Evolutionary conservation across 1,284 basidiomycete species (phyloP), one percentile per base, ranked within the genome.

Genomic region (Apiotrichum mycotoxinovorans): DNA sequence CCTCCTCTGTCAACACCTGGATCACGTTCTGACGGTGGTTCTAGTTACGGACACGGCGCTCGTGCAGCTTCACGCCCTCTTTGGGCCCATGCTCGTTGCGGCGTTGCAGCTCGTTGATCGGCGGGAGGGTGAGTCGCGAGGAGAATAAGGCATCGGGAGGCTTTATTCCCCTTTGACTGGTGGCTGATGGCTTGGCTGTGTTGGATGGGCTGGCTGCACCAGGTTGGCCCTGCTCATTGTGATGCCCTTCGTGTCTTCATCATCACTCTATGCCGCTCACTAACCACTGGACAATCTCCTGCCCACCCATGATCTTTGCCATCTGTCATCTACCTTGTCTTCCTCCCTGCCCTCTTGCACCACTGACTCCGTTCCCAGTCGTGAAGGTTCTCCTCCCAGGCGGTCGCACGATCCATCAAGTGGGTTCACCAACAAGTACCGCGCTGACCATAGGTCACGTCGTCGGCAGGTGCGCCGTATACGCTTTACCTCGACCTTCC

Each of bases 101-200:
- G 72, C 73, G 7, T 56, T 75, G 11, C 71, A 74, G 61, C 64
- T 75, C 14, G 63, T 73, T 1, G 73, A 75, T 56, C 46, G 68
- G 22, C 57, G 69, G 30, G 73, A 74, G 49, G 72, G 73, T 73
- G 44, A 54, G 70, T 49, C n/a, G 1, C 10, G 5, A 25, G 9
- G 11, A 0, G 20, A 7, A 3, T n/a, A n/a, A n/a, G n/a, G n/a
- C n/a, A n/a, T n/a, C n/a, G 23, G 17, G 35, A 37, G 18, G 40
- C n/a, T n/a, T n/a, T n/a, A 14, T 5, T 42, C 7, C 7, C n/a
- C n/a, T 10, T n/a, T 22, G 41, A 22, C 20, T 12, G n/a, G n/a
- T 12, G 4, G 18, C n/a, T 15, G 37, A n/a, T n/a, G n/a, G n/a
- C n/a, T n/a, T n/a, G n/a, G n/a, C n/a, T 38, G 37, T 43, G 47